Conservation (phyloP, 2,329 filamentous ascomycete species). For the Daldinia sp. region DNA sequence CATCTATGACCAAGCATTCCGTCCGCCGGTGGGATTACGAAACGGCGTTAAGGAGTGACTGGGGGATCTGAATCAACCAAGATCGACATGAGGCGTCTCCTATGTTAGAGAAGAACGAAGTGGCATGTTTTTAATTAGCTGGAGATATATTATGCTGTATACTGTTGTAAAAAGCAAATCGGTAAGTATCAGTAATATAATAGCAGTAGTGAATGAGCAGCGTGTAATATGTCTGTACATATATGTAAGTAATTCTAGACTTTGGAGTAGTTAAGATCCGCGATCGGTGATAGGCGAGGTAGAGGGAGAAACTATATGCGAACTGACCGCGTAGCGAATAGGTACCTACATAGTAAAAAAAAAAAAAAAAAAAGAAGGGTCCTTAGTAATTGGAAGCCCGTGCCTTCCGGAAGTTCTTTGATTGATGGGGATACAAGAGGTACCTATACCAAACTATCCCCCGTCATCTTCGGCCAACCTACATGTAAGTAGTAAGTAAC, state of each 20-base stretch:
- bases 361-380: slow-evolving; percentile 17
- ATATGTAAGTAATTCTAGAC: not conserved
- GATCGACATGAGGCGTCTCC: slow-evolving; percentile 29
- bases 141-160: not conserved
- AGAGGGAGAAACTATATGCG: slow-evolving; percentile 8
- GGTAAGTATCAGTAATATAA: slow-evolving; percentile 1
- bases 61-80: slow-evolving; percentile 43
- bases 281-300: slow-evolving; percentile 7
- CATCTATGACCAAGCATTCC: slow-evolving; percentile 32
- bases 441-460: slow-evolving; percentile 3
- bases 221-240: not conserved
- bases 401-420: slow-evolving; percentile 44
- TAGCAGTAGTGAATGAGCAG: not conserved
- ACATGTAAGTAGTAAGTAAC: not conserved
- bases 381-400: slow-evolving; percentile 50
- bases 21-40: slow-evolving; percentile 35
- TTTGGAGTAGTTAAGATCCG: not conserved
- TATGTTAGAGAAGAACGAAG: slow-evolving; percentile 26
- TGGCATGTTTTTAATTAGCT: slow-evolving; percentile 27
- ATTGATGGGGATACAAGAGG: slow-evolving; percentile 30
- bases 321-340: slow-evolving; percentile 17
- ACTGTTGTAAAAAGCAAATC: not conserved
- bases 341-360: not conserved
- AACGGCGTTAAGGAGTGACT: slow-evolving; percentile 38
- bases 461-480: slow-evolving; percentile 18